These are phyloP conservation scores for Claviceps quebecensis DNA, from an alignment of 2,329 filamentous ascomycete genomes.

Conservation along the genomic window DNA sequence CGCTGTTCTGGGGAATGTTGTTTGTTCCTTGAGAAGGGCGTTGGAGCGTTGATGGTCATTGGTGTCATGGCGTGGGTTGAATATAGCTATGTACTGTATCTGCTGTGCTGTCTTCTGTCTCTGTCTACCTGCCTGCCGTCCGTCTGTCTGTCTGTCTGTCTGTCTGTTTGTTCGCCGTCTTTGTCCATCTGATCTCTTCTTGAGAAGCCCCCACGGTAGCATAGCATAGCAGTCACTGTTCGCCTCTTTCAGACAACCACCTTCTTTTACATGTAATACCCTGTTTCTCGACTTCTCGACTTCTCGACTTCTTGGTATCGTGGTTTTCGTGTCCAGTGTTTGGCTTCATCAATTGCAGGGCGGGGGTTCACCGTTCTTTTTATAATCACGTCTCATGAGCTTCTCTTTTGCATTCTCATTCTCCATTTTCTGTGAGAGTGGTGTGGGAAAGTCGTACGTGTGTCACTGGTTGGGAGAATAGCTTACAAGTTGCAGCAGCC, in stretches of 20 bases:
- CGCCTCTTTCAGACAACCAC: not conserved
- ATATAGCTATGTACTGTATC: constrained; percentile 8
- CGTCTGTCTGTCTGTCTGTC: constrained; percentile 8
- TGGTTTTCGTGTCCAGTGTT: not conserved
- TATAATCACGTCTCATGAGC: too few species aligned
- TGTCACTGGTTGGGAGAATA: too few species aligned
- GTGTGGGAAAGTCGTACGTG: too few species aligned
- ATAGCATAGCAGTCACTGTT: not conserved
- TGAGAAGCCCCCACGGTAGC: not conserved
- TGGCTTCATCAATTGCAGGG: not conserved
- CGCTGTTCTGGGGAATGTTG: too few species aligned
- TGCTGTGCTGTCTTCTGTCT: too few species aligned
- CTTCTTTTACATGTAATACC: not conserved
- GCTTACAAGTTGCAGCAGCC: too few species aligned
- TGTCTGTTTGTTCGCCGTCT: not conserved
- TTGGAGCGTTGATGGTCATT: constrained; percentile 18
- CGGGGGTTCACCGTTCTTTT: too few species aligned
- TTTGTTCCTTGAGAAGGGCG: constrained; percentile 10
- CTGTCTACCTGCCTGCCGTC: too few species aligned
- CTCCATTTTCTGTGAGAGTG: too few species aligned
- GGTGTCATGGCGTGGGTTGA: constrained; percentile 16
- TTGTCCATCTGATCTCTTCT: not conserved
- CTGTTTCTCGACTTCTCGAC: not conserved
- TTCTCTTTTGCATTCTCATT: too few species aligned
- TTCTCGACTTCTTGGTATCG: not conserved